Base-by-base conservation (phyloP, 495 filamentous ascomycete species). In the Aspergillus biplanus region DNA sequence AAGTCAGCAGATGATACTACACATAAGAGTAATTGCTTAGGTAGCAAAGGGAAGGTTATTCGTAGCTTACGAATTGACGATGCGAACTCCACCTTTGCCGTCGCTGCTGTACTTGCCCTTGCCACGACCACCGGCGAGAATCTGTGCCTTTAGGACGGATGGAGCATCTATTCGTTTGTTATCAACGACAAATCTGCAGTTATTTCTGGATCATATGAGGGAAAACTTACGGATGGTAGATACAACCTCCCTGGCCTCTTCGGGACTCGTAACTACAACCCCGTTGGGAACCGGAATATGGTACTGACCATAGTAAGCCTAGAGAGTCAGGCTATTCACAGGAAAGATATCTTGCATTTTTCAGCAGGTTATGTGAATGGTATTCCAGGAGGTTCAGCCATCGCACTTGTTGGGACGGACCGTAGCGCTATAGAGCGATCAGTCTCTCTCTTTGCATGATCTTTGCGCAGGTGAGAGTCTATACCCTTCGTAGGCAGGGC, bases 101-200 rank as follows among this genome's bases (percentile, higher is more conserved):
- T 75, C 74, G 49, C 65, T 77, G 59, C 58, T 52, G 53, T 65
- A 71, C 15, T 58, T 71, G 12, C 74, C 74, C 56, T 77, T 77
- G 0, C 73, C 71, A 7, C 74, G 69, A 0, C 74, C 74, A 7
- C 74, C 74, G 7, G 71, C 71, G 0, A 74, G 68, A 27, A 77
- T 63, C 56, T 77, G 74, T 4, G 74, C 64, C 57, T 77, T 77
- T 0, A 76, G 56, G 0, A 76, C 47, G 0, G 71, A 73, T 6
- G 71, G 71, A n/a, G 68, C 73, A 59, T 59, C 71, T 75, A 18
- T 56, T n/a, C 7, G 21, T 27, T 33, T 15, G 8, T 34, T 32
- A 16, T 39, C 37, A 39, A 39, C 4, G 37, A 4, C 37, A 39
- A 1, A 39, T 1, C 37, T 13, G 1, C 4, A 39, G 4, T 39